Evolutionary conservation across 495 filamentous ascomycete genomes (phyloP).

Genomic region (Hyaloscypha finlandica): DNA sequence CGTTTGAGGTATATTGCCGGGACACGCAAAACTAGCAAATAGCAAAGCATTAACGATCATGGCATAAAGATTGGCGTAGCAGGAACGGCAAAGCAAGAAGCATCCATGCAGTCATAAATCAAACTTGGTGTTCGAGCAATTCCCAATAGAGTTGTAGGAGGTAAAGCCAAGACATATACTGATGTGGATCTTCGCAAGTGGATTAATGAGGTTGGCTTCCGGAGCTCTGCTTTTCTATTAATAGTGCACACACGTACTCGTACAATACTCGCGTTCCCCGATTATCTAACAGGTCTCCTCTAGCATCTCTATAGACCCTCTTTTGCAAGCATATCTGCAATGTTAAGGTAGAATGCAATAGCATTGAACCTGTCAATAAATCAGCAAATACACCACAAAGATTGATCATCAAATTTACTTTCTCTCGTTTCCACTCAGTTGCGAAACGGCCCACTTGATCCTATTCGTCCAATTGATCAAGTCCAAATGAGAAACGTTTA

Average conservation of each 20-base stretch:
- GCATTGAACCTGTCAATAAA: constrained; percentile 77
- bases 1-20: too few relatives aligned
- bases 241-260: too few relatives aligned
- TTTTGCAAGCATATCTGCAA: constrained; percentile 81
- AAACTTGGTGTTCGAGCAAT: not conserved
- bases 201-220: not conserved
- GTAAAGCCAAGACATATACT: not conserved
- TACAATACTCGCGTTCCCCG: not conserved
- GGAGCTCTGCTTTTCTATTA: not conserved
- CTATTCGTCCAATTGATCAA: constrained; percentile 96
- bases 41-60: too few relatives aligned
- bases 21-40: too few relatives aligned
- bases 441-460: constrained; percentile 67
- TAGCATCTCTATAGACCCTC: constrained; percentile 46
- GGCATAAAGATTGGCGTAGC: too few relatives aligned
- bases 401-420: constrained; percentile 52
- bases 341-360: constrained; percentile 90
- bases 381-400: not conserved
- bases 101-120: not conserved
- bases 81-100: too few relatives aligned
- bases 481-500: constrained; percentile 86
- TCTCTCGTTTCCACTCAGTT: constrained; percentile 66
- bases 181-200: not conserved
- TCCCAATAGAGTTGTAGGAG: not conserved
- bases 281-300: not conserved